phyloP scores from a whole-genome alignment of 257 asterid species.

The Verbena officinalis region DNA sequence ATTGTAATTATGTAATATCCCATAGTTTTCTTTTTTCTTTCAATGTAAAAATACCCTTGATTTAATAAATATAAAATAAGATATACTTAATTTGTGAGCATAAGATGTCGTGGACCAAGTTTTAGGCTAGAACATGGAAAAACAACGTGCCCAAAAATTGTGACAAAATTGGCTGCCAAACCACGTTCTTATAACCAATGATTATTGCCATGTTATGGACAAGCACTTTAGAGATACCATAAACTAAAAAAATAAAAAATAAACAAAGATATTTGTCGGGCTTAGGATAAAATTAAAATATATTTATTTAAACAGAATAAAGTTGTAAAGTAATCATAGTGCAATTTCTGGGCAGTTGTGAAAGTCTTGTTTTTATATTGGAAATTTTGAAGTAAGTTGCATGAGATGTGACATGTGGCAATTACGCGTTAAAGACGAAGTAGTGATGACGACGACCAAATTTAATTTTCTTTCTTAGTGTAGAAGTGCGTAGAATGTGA shows the following conservation, averaged over 20 bases:
- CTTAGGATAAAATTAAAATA: neutral
- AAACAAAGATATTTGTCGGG: too few species aligned
- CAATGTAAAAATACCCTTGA: too few species aligned
- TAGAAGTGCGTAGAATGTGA: too few species aligned
- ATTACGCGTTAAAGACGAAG: slow-evolving; percentile 21
- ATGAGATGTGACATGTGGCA: slow-evolving; percentile 10
- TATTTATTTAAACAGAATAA: neutral
- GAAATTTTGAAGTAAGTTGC: neutral
- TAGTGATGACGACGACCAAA: neutral
- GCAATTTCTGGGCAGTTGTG: neutral
- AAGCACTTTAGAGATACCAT: neutral
- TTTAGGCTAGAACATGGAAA: slow-evolving; percentile 18
- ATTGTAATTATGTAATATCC: too few species aligned
- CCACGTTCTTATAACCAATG: slow-evolving; percentile 20
- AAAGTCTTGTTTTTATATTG: neutral
- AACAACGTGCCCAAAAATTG: slow-evolving; percentile 3
- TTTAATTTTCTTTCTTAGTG: too few species aligned
- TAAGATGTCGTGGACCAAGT: neutral
- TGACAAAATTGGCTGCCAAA: slow-evolving; percentile 16
- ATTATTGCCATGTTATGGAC: slow-evolving; percentile 10
- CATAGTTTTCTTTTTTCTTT: too few species aligned
- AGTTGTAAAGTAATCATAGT: slow-evolving; percentile 1
- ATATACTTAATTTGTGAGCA: too few species aligned
- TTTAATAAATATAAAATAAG: neutral
- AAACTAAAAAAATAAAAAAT: too few species aligned